Evolutionary conservation across 163 green algal species (phyloP).

Genomic region (Botryococcus braunii): DNA sequence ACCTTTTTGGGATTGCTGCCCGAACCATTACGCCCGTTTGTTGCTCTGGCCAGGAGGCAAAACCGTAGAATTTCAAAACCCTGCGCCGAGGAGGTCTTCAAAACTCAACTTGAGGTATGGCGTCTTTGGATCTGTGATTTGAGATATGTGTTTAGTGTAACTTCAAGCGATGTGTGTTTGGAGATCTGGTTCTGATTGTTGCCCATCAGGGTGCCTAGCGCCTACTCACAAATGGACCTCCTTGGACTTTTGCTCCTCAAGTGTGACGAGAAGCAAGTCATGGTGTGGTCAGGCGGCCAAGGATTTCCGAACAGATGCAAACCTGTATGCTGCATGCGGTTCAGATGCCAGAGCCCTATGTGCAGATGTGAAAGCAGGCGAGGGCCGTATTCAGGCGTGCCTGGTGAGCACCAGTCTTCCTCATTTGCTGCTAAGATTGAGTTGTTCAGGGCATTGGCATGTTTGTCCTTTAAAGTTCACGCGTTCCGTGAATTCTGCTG

Average conservation of each 20-base stretch:
- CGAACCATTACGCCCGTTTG: too few species aligned
- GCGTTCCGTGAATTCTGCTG: too few species aligned
- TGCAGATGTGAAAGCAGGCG: conserved; percentile 38
- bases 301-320: conserved; percentile 58
- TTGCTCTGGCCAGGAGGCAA: conserved; percentile 27
- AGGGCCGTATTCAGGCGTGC: conserved; percentile 51
- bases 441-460: too few species aligned
- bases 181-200: too few species aligned
- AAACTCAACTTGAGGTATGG: conserved; percentile 31
- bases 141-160: not conserved
- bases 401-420: too few species aligned
- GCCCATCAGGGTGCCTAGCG: too few species aligned
- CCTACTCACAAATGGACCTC: too few species aligned
- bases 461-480: too few species aligned
- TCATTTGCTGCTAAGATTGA: too few species aligned
- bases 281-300: conserved; percentile 38
- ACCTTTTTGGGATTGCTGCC: conserved; percentile 13
- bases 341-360: conserved; percentile 49
- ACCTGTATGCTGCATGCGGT: conserved; percentile 51
- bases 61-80: conserved; percentile 23
- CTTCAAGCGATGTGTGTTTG: not conserved
- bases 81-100: conserved; percentile 40
- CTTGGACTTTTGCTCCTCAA: too few species aligned
- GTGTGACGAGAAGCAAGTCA: too few species aligned
- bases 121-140: conserved; percentile 9